Evolutionary conservation across 345 rosid species (phyloP).

Genomic region (Brassica juncea): DNA sequence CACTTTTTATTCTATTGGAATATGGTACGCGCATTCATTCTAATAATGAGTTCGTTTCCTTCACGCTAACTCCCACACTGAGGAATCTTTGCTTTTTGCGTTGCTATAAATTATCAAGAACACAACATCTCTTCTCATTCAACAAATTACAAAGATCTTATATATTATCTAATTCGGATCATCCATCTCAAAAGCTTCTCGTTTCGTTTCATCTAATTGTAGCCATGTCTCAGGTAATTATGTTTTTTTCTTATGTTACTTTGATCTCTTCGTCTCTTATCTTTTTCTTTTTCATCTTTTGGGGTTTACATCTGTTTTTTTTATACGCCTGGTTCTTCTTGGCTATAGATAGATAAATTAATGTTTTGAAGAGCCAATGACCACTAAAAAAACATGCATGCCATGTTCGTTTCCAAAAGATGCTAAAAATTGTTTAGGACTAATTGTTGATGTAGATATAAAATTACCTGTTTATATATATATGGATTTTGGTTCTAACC

Average conservation of each 20-base stretch:
- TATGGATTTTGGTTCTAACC: background rate
- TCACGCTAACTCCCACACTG: conserved; percentile 38
- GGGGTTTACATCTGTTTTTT: background rate
- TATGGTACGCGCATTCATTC: conserved; percentile 8
- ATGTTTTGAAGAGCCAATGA: background rate
- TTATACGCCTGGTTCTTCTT: background rate
- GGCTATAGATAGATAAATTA: background rate
- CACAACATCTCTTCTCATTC: conserved; percentile 23
- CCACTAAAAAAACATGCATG: background rate
- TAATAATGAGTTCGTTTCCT: conserved; percentile 35
- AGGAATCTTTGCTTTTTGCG: conserved; percentile 29
- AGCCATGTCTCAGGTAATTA: conserved; percentile 38
- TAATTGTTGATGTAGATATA: background rate
- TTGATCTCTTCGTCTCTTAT: background rate
- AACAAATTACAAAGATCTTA: conserved; percentile 12
- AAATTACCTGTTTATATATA: background rate
- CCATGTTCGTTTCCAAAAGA: background rate
- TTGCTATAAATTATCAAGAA: conserved; percentile 27
- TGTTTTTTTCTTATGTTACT: background rate
- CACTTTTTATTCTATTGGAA: conserved; percentile 17
- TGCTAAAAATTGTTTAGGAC: background rate
- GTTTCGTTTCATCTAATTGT: conserved; percentile 12
- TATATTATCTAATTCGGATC: background rate
- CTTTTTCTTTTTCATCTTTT: background rate
- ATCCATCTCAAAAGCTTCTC: conserved; percentile 17